Evolutionary conservation across 331 rosid genomes (phyloP).

Genomic region (Quercus phellos): DNA sequence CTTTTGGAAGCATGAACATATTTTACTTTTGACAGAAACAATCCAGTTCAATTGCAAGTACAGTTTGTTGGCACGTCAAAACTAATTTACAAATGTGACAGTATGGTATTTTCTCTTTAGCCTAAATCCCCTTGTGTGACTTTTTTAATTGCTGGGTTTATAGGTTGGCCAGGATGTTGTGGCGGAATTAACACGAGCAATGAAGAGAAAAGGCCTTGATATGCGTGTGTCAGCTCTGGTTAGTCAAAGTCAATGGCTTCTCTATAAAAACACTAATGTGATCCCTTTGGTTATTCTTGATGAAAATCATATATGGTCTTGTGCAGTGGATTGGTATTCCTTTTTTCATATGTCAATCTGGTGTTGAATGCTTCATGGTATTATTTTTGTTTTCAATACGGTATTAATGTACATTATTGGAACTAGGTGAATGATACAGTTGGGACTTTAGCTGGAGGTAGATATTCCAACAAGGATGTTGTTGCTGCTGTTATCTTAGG

Average conservation of each 20-base stretch:
- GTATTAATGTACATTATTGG: background rate
- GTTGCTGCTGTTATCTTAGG: constrained; percentile 82
- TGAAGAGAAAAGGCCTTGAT: constrained; percentile 71
- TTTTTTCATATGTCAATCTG: constrained; percentile 10
- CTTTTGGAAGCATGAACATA: too few species aligned
- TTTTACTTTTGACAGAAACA: too few species aligned
- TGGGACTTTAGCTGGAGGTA: constrained; percentile 89
- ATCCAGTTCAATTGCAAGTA: too few species aligned
- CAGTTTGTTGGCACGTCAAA: too few species aligned
- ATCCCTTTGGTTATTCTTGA: too few species aligned
- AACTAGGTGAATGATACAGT: constrained; percentile 90
- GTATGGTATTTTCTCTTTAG: background rate
- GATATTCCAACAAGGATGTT: constrained; percentile 56
- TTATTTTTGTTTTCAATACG: background rate
- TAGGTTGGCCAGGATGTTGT: constrained; percentile 98
- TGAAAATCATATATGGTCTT: too few species aligned
- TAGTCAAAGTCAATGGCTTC: constrained; percentile 13
- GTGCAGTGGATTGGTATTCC: background rate
- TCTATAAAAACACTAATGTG: too few species aligned
- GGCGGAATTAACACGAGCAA: constrained; percentile 64
- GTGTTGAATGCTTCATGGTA: constrained; percentile 7
- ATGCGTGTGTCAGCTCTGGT: constrained; percentile 91
- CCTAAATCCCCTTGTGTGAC: background rate
- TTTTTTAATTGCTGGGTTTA: constrained; percentile 4
- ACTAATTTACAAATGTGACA: too few species aligned